These are phyloP conservation scores for Zygoascus hellenicus DNA, from an alignment of 1,139 yeast species.

Conservation along the genomic window DNA sequence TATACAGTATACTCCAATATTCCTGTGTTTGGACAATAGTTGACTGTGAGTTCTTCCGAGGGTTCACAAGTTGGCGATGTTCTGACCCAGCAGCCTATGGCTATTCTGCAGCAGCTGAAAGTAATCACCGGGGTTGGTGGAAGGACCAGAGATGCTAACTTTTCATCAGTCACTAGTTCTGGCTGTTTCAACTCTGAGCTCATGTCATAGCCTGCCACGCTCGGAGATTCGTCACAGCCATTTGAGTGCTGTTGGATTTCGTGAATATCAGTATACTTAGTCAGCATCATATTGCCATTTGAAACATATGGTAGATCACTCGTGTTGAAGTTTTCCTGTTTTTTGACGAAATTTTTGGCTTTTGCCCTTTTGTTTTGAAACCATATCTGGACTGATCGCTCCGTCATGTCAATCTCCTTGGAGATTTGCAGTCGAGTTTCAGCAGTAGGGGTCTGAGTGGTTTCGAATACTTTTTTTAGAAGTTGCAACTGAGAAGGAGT, in stretches of 20 bases:
- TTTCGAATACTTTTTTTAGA: conserved; percentile 61
- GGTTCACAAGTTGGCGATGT: conserved; percentile 18
- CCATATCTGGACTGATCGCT: conserved; percentile 91
- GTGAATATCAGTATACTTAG: conserved; percentile 4
- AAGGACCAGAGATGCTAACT: background rate
- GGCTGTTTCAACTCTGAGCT: background rate
- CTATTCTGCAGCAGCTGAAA: conserved; percentile 26
- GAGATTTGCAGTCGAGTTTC: conserved; percentile 63
- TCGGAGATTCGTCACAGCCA: background rate
- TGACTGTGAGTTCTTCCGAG: conserved; percentile 22
- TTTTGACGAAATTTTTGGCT: conserved; percentile 42
- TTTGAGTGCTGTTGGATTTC: background rate
- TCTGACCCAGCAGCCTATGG: conserved; percentile 32
- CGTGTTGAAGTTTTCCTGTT: conserved; percentile 8
- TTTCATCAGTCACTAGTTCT: background rate
- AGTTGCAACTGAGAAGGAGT: conserved; percentile 76
- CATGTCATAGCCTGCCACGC: background rate
- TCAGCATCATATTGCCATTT: conserved; percentile 7
- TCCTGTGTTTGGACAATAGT: conserved; percentile 22
- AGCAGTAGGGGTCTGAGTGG: conserved; percentile 49
- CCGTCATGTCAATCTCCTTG: conserved; percentile 75
- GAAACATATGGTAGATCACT: conserved; percentile 7
- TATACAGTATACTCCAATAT: conserved; percentile 26
- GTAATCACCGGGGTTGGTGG: background rate
- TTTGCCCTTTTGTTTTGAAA: conserved; percentile 90